Conservation (phyloP, 2,329 filamentous ascomycete genomes). For the Claviceps pusilla region DNA sequence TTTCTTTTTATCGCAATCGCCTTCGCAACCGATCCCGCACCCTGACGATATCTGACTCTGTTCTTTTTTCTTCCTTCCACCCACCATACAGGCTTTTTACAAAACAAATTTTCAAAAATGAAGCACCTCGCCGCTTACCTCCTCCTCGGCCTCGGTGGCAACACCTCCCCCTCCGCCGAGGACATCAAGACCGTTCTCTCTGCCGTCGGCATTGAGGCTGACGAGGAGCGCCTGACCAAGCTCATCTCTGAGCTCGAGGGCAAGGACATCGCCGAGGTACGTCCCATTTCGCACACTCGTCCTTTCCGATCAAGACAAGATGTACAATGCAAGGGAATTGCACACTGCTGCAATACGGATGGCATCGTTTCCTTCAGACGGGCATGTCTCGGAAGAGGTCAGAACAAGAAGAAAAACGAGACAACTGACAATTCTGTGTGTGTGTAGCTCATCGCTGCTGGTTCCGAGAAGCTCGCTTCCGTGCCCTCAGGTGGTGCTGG, state of each 20-base stretch:
- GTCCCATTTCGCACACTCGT: constrained; percentile 12
- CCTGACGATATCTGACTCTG: background rate
- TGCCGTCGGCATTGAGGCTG: constrained; percentile 89
- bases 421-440: constrained; percentile 8
- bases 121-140: constrained; percentile 99
- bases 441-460: constrained; percentile 72
- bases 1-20: background rate
- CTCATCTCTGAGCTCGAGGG: constrained; percentile 82
- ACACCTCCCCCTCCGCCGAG: constrained; percentile 67
- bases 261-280: constrained; percentile 87
- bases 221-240: constrained; percentile 69
- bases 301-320: background rate
- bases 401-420: background rate
- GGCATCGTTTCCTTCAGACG: too few species aligned
- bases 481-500: constrained; percentile 84
- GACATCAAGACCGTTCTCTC: constrained; percentile 83
- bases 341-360: too few species aligned
- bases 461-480: constrained; percentile 87
- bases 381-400: background rate
- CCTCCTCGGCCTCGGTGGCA: constrained; percentile 87
- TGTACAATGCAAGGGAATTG: too few species aligned
- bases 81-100: too few species aligned
- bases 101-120: constrained; percentile 44
- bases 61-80: too few species aligned
- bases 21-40: background rate